Percentiles rank a stretch among this genome's conserved stretches.
Conservation (phyloP, 2,329 filamentous ascomycete genomes). For the Cladorrhinum sp. region DNA sequence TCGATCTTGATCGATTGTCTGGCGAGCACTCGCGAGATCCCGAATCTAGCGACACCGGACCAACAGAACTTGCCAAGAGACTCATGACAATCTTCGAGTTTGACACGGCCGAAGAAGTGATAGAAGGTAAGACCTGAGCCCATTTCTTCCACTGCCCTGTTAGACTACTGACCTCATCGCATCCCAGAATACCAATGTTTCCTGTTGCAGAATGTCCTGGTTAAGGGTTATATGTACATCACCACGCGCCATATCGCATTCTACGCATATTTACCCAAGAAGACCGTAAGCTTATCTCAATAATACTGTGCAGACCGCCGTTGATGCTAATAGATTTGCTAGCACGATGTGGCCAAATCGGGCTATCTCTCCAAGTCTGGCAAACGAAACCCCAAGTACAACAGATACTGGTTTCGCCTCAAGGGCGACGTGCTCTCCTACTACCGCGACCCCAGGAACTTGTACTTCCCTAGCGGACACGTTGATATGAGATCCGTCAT, state of each 20-base stretch:
- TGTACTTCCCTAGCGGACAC: constrained; percentile 88
- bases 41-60: constrained; percentile 38
- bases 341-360: constrained; percentile 76
- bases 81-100: constrained; percentile 86
- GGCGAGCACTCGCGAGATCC: constrained; percentile 37
- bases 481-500: constrained; percentile 92
- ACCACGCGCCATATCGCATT: constrained; percentile 93
- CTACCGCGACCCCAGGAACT: constrained; percentile 75
- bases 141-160: background rate
- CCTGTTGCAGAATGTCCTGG: constrained; percentile 83
- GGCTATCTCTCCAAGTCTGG: constrained; percentile 87
- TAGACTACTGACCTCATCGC: constrained; percentile 18
- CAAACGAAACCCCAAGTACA: constrained; percentile 81
- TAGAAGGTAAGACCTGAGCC: constrained; percentile 56
- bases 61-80: constrained; percentile 63
- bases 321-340: constrained; percentile 13
- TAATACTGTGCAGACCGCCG: background rate
- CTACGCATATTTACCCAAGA: constrained; percentile 95
- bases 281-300: constrained; percentile 58
- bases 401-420: constrained; percentile 87
- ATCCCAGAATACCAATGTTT: constrained; percentile 82
- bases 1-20: constrained; percentile 49
- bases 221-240: constrained; percentile 96
- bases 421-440: constrained; percentile 92
- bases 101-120: constrained; percentile 75